Evolutionary conservation across 192 early-diverging fungal genomes (phyloP), one percentile per base, ranked within the genome.

Genomic region (Backusella westeae): DNA sequence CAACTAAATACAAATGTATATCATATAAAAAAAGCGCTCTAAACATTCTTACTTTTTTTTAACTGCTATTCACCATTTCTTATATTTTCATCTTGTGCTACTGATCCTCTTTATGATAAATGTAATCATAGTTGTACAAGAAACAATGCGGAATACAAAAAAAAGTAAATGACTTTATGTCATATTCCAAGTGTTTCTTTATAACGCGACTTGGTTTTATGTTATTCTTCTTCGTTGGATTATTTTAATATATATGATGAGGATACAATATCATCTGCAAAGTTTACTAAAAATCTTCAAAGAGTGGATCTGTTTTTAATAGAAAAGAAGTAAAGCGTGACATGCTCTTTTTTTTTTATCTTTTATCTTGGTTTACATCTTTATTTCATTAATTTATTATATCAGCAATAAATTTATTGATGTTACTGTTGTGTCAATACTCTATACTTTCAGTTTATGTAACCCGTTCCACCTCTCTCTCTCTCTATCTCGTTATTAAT

Each of bases 1-100:
- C 38, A 10, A 39, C 2, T 8, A 7, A 39, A 10, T 53, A 17
- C 21, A 19, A 7, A 53, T 63, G 12, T 9, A 63, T 63, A 23
- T 29, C 21, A 8, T 9, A 63, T 26, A 19, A 26, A 29, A 49
- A 49, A 17, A n/a, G 6, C 6, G 6, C 19, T 7, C n/a, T 49
- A 49, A 6, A 49, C 26, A 23, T 10, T 56, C 8, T 29, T 14
- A 26, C 14, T 59, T 8, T 52, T 59, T 26, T 26, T 29, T 63
- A 63, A 63, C 56, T 63, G 56, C 56, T 63, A 29, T 63, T 63
- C 29, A 63, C 56, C 56, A 29, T 63, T 63, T 63, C 23, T 63
- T 63, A 63, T 63, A 63, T 26, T 23, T 63, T 63, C 12, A 63
- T 29, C 56, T 63, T 29, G 56, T 63, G 56, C 12, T 14, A 63